phyloP scores from a whole-genome alignment of 257 asterid species.

The Nicotiana benthamiana region DNA sequence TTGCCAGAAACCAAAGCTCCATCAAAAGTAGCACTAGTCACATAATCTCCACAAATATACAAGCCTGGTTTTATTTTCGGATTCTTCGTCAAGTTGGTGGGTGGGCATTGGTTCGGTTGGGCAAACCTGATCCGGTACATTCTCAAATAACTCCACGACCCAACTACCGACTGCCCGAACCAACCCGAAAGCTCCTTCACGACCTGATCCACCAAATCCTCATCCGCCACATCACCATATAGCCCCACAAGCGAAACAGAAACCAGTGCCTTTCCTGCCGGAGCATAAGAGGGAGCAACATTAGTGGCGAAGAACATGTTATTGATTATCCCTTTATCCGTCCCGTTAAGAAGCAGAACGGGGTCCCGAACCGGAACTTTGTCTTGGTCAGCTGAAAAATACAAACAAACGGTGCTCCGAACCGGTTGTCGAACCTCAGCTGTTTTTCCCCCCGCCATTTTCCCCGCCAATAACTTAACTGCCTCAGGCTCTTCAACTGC shows the following conservation, averaged over 20 bases:
- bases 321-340: constrained; percentile 71
- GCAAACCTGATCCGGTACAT: constrained; percentile 70
- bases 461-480: constrained; percentile 38
- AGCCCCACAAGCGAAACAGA: constrained; percentile 69
- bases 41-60: constrained; percentile 87
- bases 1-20: constrained; percentile 91
- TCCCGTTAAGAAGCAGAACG: constrained; percentile 64
- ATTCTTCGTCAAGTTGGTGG: constrained; percentile 66
- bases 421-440: constrained; percentile 39
- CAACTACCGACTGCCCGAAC: constrained; percentile 58
- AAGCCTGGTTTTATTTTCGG: constrained; percentile 48
- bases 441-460: constrained; percentile 6
- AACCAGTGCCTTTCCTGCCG: constrained; percentile 66
- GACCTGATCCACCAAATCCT: constrained; percentile 52
- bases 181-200: constrained; percentile 58
- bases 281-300: constrained; percentile 74
- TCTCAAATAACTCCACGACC: constrained; percentile 59
- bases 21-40: constrained; percentile 81
- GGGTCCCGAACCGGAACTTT: constrained; percentile 62
- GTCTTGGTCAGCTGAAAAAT: constrained; percentile 49
- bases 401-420: constrained; percentile 72
- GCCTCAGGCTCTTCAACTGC: constrained; percentile 83
- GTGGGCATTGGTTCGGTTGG: constrained; percentile 87
- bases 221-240: constrained; percentile 40
- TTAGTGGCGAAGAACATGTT: constrained; percentile 88